phyloP scores from a whole-genome alignment of 495 filamentous ascomycete species.

The Aspergillus biplanus region DNA sequence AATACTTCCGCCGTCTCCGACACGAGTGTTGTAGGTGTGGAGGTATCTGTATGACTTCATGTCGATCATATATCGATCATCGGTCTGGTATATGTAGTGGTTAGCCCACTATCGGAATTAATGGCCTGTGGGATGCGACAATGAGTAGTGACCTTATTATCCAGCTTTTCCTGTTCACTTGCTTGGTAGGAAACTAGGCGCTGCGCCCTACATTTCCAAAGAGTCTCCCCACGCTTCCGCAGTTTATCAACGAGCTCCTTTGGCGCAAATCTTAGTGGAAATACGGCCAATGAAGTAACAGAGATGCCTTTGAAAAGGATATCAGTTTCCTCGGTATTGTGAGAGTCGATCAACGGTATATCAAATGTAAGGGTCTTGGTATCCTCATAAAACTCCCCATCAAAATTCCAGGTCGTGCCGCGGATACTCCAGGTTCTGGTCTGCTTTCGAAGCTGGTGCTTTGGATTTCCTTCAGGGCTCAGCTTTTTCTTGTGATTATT shows the following conservation, averaged over 20 bases:
- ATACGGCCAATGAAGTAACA: background rate
- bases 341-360: too few species aligned
- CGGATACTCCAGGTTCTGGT: background rate
- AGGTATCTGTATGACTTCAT: background rate
- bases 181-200: conserved; percentile 1
- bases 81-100: too few species aligned
- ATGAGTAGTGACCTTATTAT: background rate
- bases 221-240: background rate
- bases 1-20: too few species aligned
- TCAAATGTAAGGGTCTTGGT: too few species aligned
- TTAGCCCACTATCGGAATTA: too few species aligned
- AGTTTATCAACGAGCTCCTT: conserved; percentile 1
- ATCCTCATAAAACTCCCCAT: background rate
- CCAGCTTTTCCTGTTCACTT: background rate
- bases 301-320: too few species aligned
- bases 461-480: background rate
- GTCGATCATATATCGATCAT: background rate
- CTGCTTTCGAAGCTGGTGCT: background rate
- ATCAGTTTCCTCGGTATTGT: too few species aligned
- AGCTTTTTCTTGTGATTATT: too few species aligned
- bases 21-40: background rate
- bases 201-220: background rate
- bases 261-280: background rate
- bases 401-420: background rate
- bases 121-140: too few species aligned